These are phyloP conservation scores for Insectozyma bohioensis DNA, from an alignment of 1,139 yeast species.

Conservation along the genomic window DNA sequence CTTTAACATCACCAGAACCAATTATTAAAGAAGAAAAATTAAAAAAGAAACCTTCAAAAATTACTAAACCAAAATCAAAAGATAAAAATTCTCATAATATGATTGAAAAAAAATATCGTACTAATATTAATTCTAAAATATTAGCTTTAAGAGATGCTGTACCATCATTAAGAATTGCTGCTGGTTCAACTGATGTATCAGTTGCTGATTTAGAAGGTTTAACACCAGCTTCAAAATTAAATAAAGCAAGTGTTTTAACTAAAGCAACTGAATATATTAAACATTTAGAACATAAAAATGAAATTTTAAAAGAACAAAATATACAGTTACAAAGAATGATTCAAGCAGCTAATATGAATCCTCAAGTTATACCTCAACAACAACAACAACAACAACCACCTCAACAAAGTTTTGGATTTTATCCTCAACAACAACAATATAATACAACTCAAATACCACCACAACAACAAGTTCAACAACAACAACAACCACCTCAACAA, in stretches of 20 bases:
- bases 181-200: constrained; percentile 38
- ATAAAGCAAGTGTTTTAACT: constrained; percentile 84
- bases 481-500: constrained; percentile 9
- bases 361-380: constrained; percentile 17
- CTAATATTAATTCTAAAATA: constrained; percentile 74
- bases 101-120: constrained; percentile 77
- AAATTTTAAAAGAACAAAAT: constrained; percentile 54
- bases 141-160: constrained; percentile 72
- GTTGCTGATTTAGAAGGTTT: constrained; percentile 73
- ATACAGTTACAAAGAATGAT: constrained; percentile 44
- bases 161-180: constrained; percentile 57
- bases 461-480: constrained; percentile 17
- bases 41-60: constrained; percentile 11
- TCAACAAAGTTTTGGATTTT: constrained; percentile 26
- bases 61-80: constrained; percentile 41
- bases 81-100: constrained; percentile 74
- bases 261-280: constrained; percentile 90
- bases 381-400: constrained; percentile 14
- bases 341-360: constrained; percentile 27
- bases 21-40: constrained; percentile 10
- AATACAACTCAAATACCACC: constrained; percentile 23
- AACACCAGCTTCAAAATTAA: constrained; percentile 81
- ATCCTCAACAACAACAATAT: constrained; percentile 21
- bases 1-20: constrained; percentile 36
- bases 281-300: constrained; percentile 75